Base-by-base conservation (phyloP, 225 moss, liverwort and hornwort species). In the Sphagnum tenellum region DNA sequence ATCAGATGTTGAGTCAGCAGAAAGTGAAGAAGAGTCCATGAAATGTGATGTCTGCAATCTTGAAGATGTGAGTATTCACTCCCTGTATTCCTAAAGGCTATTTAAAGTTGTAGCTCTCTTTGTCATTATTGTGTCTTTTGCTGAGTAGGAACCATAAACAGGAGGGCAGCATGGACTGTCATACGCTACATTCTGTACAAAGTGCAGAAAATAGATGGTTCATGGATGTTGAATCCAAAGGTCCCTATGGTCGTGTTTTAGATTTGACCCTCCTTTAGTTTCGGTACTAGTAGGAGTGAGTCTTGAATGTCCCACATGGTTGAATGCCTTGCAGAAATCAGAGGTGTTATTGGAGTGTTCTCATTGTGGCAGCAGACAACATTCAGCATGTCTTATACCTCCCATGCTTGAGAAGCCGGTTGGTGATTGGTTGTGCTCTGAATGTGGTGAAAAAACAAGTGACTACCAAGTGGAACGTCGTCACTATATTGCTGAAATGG, bases 1-100 rank as follows among this genome's bases (percentile, higher is more conserved):
- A 73, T 90, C 90, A 48, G 98, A 93, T 69, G 85, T 60, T 54
- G 93, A 83, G 47, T 87, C 86, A 70, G 72, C 80, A 13, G 93
- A 87, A 63, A 77, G 85, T 60, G 87, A 87, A 50, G 93, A 83
- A 52, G 90, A 81, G 61, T 61, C 56, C 47, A 82, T 29, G 65
- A 29, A 71, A 59, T 98, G 93, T 70, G 67, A 68, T 64, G 29
- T 82, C 55, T 93, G 96, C 78, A 63, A 12, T 69, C 52, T 13
- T 65, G 90, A 86, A 63, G 83, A 93, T 66, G 91, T 91, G 77
- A 57, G 52, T 29, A 29, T 29, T 29, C 0, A 29, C 29, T 29
- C 29, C 29, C 29, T 29, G 29, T 29, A 29, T 29, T 29, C 29
- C 29, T 29, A 29, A 29, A 29, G 29, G 29, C 29, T 29, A 29